Conservation (phyloP, 371 early-diverging fungal species). For the Haplosporangium sp. region DNA sequence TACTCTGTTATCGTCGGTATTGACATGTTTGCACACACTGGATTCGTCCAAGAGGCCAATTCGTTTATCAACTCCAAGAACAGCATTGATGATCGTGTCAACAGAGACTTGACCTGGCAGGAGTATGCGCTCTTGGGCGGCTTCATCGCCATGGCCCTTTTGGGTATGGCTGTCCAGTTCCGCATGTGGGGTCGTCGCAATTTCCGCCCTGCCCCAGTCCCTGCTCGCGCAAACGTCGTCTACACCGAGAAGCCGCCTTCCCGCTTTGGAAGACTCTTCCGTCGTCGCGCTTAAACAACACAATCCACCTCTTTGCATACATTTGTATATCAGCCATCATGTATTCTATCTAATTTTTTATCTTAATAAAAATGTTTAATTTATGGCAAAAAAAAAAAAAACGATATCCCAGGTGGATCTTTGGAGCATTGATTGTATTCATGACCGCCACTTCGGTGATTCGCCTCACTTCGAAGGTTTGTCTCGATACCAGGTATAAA, state of each 20-base stretch:
- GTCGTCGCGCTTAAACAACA: slow-evolving; percentile 27
- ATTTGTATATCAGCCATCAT: too few species aligned
- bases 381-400: too few species aligned
- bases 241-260: slow-evolving; percentile 48
- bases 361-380: too few species aligned
- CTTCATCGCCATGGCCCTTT: slow-evolving; percentile 35
- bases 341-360: slow-evolving; percentile 5
- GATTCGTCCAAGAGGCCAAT: slow-evolving; percentile 59
- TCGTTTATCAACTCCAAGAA: slow-evolving; percentile 52
- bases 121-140: slow-evolving; percentile 29
- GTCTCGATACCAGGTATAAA: too few species aligned
- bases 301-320: neutral
- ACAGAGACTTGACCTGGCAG: neutral
- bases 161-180: slow-evolving; percentile 47
- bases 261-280: slow-evolving; percentile 48
- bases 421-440: too few species aligned
- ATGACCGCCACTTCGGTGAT: too few species aligned
- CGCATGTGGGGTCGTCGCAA: slow-evolving; percentile 34
- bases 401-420: too few species aligned
- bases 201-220: slow-evolving; percentile 22
- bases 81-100: too few species aligned
- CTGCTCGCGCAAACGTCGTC: slow-evolving; percentile 20
- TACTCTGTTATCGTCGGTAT: slow-evolving; percentile 78
- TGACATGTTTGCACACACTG: slow-evolving; percentile 80
- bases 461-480: too few species aligned